A percentile compares a stretch with the other conserved stretches of the same genome.
Conservation (phyloP, 805 yeast genomes). For the Ascoidea asiatica region DNA sequence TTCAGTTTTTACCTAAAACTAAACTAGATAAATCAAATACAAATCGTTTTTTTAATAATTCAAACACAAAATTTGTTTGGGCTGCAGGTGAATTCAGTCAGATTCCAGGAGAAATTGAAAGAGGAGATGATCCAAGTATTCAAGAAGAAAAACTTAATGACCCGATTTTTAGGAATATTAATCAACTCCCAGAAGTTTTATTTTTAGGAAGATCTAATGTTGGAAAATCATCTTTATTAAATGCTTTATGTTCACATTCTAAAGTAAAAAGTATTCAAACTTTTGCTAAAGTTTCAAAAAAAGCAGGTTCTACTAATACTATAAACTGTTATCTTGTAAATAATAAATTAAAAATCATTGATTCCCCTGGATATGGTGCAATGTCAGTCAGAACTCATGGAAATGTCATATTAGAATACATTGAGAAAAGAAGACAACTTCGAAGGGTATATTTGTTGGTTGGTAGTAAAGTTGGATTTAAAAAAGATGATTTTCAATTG, state of each 20-base stretch:
- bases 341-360: slow-evolving; percentile 51
- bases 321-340: slow-evolving; percentile 55
- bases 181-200: slow-evolving; percentile 52
- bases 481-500: slow-evolving; percentile 34
- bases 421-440: slow-evolving; percentile 38
- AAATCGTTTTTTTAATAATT: no score
- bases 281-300: slow-evolving; percentile 40
- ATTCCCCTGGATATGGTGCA: slow-evolving; percentile 85
- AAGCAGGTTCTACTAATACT: slow-evolving; percentile 45
- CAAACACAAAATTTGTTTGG: no score
- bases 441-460: slow-evolving; percentile 47
- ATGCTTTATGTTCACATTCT: slow-evolving; percentile 36
- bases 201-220: slow-evolving; percentile 75
- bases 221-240: slow-evolving; percentile 73
- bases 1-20: no score
- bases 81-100: no score
- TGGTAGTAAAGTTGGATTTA: slow-evolving; percentile 47
- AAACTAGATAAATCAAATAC: no score
- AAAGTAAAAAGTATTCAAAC: slow-evolving; percentile 16
- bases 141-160: no score
- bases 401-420: slow-evolving; percentile 45
- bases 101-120: no score
- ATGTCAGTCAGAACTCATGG: slow-evolving; percentile 62
- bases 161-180: no score
- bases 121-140: no score